Conservation (phyloP, 176 grass and related monocot genomes). For the Tuctoria greenei region DNA sequence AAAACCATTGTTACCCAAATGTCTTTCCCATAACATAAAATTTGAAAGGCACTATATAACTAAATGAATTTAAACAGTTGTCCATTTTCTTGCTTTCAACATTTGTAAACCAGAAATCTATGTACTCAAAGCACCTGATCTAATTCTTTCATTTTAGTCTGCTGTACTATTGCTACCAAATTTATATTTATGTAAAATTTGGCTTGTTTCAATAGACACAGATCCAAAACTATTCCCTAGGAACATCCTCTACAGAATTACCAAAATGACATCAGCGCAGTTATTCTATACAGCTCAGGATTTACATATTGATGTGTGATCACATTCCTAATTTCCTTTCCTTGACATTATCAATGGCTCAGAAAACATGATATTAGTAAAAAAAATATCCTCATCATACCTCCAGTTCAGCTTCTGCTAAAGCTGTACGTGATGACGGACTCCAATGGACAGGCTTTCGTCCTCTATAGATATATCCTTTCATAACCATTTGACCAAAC, state of each 20-base stretch:
- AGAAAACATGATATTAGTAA: slow-evolving; percentile 2
- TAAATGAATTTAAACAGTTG: not conserved
- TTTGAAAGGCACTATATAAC: not conserved
- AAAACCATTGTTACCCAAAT: not conserved
- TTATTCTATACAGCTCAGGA: not conserved
- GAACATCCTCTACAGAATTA: no score
- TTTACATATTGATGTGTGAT: not conserved
- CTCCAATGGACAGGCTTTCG: slow-evolving; percentile 97
- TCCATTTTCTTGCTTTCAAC: not conserved
- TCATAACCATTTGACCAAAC: slow-evolving; percentile 91
- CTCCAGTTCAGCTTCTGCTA: slow-evolving; percentile 97
- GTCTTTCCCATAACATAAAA: slow-evolving; percentile 1
- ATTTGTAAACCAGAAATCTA: not conserved
- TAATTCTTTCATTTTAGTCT: not conserved
- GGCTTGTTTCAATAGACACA: no score
- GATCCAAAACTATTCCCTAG: no score
- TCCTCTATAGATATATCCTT: slow-evolving; percentile 94
- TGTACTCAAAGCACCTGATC: not conserved
- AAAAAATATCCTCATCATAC: slow-evolving; percentile 45
- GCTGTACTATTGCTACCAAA: not conserved
- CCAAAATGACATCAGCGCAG: not conserved
- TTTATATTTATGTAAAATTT: not conserved
- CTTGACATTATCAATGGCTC: not conserved
- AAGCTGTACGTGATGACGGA: slow-evolving; percentile 87
- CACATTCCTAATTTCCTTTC: not conserved